Evolutionary conservation across 2,329 filamentous ascomycete genomes (phyloP).

Genomic region (Dactylella cylindrospora): DNA sequence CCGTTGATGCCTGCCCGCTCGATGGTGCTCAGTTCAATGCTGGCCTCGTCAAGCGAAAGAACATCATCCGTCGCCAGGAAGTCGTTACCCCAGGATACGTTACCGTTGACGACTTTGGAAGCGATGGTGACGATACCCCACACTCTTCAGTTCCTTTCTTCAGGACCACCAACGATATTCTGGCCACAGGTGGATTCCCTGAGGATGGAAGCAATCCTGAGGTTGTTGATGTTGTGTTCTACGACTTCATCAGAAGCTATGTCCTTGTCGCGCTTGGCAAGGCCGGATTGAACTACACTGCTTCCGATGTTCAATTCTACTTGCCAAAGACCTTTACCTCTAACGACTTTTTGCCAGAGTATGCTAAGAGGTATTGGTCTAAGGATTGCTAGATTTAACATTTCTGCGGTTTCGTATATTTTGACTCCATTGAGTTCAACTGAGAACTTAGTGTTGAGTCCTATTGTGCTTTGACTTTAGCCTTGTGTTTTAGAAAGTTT

Average conservation of each 20-base stretch:
- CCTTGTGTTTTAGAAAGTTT: too few relatives aligned
- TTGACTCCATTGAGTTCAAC: too few relatives aligned
- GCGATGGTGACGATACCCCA: conserved; percentile 85
- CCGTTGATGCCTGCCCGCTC: conserved; percentile 18
- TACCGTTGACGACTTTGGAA: conserved; percentile 78
- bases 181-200: conserved; percentile 67
- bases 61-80: conserved; percentile 53
- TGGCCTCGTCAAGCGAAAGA: conserved; percentile 51
- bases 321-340: conserved; percentile 28
- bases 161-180: conserved; percentile 78
- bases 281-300: conserved; percentile 19
- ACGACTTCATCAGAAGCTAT: conserved; percentile 86
- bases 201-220: conserved; percentile 59
- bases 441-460: too few relatives aligned
- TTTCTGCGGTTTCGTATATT: too few relatives aligned
- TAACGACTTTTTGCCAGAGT: conserved; percentile 40
- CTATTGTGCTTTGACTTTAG: too few relatives aligned
- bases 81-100: conserved; percentile 72
- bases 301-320: conserved; percentile 11
- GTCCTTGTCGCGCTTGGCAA: conserved; percentile 57
- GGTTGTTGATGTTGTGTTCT: conserved; percentile 82
- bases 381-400: conserved; percentile 44
- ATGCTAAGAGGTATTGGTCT: conserved; percentile 19
- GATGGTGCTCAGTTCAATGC: conserved; percentile 25
- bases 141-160: conserved; percentile 76